A percentile compares a stretch with the other conserved stretches of the same genome.
Evolutionary conservation across 306 rosid genomes (phyloP).

Genomic region (Trifolium repens): DNA sequence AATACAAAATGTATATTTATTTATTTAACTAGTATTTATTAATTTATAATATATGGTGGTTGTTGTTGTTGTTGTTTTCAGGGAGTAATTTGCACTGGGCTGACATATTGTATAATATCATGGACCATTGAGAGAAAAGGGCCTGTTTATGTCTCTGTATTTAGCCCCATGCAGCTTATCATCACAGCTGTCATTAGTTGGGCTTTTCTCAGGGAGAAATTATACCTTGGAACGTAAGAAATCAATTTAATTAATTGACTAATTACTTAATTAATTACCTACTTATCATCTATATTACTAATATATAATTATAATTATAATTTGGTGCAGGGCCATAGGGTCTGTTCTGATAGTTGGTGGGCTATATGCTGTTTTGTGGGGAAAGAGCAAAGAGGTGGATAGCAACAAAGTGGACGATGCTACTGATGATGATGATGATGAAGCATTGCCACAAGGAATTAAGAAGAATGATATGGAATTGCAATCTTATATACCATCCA

Average conservation of each 20-base stretch:
- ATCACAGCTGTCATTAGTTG: conserved; percentile 74
- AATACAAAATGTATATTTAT: too few species aligned
- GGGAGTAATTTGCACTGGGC: conserved; percentile 76
- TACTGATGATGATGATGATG: background rate
- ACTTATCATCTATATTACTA: background rate
- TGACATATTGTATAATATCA: conserved; percentile 63
- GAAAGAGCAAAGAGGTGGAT: conserved; percentile 65
- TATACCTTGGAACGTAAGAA: conserved; percentile 88
- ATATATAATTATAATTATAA: too few species aligned
- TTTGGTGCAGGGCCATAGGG: conserved; percentile 58
- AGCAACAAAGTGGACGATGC: background rate
- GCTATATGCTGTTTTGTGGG: conserved; percentile 82
- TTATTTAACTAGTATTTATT: too few species aligned
- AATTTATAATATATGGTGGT: background rate
- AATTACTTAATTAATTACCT: background rate
- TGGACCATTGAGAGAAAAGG: conserved; percentile 89
- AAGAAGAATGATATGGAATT: conserved; percentile 41
- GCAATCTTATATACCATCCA: conserved; percentile 38
- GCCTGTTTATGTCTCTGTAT: conserved; percentile 73
- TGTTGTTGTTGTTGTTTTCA: conserved; percentile 30
- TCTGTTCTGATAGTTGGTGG: conserved; percentile 64
- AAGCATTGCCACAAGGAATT: background rate
- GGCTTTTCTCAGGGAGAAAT: conserved; percentile 67
- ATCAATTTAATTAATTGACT: too few species aligned
- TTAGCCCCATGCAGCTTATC: conserved; percentile 70